These are phyloP conservation scores for Candida nonsorbophila DNA, from an alignment of 805 yeast genomes.

Conservation along the genomic window DNA sequence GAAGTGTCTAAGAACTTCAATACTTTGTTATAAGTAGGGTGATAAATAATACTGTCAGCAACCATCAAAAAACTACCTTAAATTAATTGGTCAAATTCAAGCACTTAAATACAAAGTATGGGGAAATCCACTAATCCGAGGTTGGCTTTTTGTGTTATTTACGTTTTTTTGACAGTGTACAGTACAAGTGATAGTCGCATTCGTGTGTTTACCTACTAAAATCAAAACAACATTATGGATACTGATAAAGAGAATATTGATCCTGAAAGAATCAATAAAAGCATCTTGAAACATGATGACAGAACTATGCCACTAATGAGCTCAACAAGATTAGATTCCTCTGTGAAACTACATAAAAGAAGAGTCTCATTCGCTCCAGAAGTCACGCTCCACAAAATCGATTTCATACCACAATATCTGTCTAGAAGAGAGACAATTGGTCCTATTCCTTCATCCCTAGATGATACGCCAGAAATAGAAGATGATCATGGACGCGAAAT, in stretches of 20 bases:
- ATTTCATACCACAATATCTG: slow-evolving; percentile 20
- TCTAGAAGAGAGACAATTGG: slow-evolving; percentile 24
- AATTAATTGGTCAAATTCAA: too few relatives aligned
- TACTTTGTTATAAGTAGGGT: slow-evolving; percentile 62
- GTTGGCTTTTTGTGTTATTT: too few relatives aligned
- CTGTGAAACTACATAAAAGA: slow-evolving; percentile 20
- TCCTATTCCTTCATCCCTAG: slow-evolving; percentile 9
- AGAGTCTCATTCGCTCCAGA: slow-evolving; percentile 78
- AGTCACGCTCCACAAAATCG: slow-evolving; percentile 59
- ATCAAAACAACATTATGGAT: slow-evolving; percentile 4
- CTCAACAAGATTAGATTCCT: not conserved
- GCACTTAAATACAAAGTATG: too few relatives aligned
- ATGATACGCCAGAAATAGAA: slow-evolving; percentile 5
- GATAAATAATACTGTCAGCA: slow-evolving; percentile 63
- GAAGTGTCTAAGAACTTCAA: slow-evolving; percentile 61
- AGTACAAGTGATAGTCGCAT: too few relatives aligned
- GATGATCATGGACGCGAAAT: not conserved
- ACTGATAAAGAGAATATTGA: slow-evolving; percentile 10
- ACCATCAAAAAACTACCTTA: slow-evolving; percentile 42
- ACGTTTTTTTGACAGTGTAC: too few relatives aligned
- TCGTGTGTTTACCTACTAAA: too few relatives aligned
- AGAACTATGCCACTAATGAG: not conserved
- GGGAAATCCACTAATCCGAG: slow-evolving; percentile 1
- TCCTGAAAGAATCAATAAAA: slow-evolving; percentile 5
- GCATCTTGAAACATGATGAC: slow-evolving; percentile 5